These are phyloP conservation scores for Boletus pseudopeckii DNA, from an alignment of 768 basidiomycete species.

Conservation along the genomic window DNA sequence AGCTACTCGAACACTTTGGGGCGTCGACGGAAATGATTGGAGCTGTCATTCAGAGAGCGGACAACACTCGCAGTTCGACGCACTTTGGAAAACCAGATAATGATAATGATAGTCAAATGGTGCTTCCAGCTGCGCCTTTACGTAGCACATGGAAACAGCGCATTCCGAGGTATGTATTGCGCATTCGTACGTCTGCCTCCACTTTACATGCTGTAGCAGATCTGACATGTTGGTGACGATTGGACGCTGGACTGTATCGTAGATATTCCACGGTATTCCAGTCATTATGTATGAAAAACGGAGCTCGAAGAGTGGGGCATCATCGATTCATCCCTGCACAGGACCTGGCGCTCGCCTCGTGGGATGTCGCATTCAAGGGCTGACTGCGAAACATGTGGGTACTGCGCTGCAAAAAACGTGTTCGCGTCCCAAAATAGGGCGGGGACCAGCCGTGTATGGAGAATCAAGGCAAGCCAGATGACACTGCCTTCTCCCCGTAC, in stretches of 20 bases:
- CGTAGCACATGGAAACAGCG: slow-evolving; percentile 20
- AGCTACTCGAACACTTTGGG: slow-evolving; percentile 28
- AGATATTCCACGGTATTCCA: slow-evolving; percentile 23
- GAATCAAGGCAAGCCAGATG: slow-evolving; percentile 18
- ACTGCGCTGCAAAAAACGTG: slow-evolving; percentile 36
- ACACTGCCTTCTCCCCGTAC: slow-evolving; percentile 30
- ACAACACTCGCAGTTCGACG: slow-evolving; percentile 27
- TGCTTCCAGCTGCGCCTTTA: slow-evolving; percentile 22
- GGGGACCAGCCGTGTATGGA: slow-evolving; percentile 10
- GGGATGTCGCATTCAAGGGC: slow-evolving; percentile 19
- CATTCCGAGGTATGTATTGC: slow-evolving; percentile 21
- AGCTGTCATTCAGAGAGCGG: slow-evolving; percentile 24
- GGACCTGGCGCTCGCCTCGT: slow-evolving; percentile 30
- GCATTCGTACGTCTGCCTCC: slow-evolving; percentile 24
- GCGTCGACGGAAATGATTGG: slow-evolving; percentile 37
- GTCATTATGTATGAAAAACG: slow-evolving; percentile 31
- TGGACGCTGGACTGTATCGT: slow-evolving; percentile 23
- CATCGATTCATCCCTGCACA: slow-evolving; percentile 15
- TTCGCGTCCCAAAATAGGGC: slow-evolving; percentile 28
- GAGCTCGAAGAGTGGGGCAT: slow-evolving; percentile 21
- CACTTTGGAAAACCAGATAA: slow-evolving; percentile 30
- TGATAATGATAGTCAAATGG: slow-evolving; percentile 8
- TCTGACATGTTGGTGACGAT: slow-evolving; percentile 19
- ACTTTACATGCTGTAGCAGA: slow-evolving; percentile 19
- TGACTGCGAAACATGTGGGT: slow-evolving; percentile 26